Base-by-base conservation (phyloP, 768 basidiomycete species). In the Termitomyces sp. region DNA sequence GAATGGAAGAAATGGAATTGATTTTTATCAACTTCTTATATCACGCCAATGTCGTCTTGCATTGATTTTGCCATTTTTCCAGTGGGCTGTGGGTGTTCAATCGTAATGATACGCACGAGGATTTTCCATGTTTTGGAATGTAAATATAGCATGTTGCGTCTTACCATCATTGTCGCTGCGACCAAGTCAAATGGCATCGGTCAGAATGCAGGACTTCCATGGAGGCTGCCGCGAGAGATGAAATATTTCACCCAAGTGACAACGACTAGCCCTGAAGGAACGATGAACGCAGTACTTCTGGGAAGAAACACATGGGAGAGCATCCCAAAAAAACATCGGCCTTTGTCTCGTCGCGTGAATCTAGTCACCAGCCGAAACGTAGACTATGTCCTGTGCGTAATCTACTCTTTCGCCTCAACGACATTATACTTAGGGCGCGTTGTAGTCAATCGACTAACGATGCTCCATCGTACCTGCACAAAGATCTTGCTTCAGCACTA, bases 261-360 rank as follows among this genome's bases (percentile, higher is more conserved):
- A 33, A 82, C 83, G 6, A 73, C 70, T 39, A 81, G 85, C 33
- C 83, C 85, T 6, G 72, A 77, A 37, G 80, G 76, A 6, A 68
- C 66, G 46, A 74, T 69, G 57, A 98, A 98, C 72, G 84, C 82
- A 1, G 87, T 98, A 20, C 75, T 98, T 55, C 98, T 99, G 96
- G 97, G 97, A 13, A 81, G 96, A 56, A 94, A 91, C 66, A 96
- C 94, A 15, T 99, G 97, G 97, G 94, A 98, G 73, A 92, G 92
- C 69, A 98, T 99, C 55, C 96, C 97, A 8, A 62, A 67, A 20
- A 90, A 85, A 69, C 90, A 88, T 73, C 79, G 90, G 60, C 97
- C 97, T 5, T 79, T 99, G 20, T 76, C 81, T 42, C 81, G 80
- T 45, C 79, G 97, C 51, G 55, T 80, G 55, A 99, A 98, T 67